phyloP scores from a whole-genome alignment of 495 filamentous ascomycete species.

The Neurospora terricola region DNA sequence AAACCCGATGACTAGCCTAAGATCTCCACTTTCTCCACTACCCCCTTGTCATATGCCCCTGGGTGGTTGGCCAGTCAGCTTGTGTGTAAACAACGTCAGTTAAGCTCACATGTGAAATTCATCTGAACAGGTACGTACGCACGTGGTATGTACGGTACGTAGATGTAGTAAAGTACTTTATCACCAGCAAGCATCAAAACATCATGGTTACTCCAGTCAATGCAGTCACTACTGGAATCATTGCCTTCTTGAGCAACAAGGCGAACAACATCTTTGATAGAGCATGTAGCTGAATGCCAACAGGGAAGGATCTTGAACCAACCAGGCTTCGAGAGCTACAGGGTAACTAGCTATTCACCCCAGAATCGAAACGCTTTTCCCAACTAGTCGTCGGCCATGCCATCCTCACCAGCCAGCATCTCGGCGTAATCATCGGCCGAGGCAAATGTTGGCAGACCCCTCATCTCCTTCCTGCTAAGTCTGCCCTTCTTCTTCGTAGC shows the following conservation, averaged over 20 bases:
- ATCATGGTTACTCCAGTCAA: background rate
- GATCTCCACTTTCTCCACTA: background rate
- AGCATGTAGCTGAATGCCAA: background rate
- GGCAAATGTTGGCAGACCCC: conserved; percentile 82
- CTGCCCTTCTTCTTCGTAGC: conserved; percentile 36
- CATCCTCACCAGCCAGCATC: conserved; percentile 65
- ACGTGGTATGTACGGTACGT: background rate
- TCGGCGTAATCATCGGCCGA: conserved; percentile 88
- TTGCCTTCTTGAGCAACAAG: background rate
- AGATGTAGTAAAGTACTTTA: background rate
- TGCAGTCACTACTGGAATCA: background rate
- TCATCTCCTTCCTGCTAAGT: conserved; percentile 72
- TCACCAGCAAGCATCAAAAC: background rate
- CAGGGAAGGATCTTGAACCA: background rate
- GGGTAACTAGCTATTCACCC: background rate
- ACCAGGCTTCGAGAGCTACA: background rate
- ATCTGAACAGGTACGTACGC: background rate
- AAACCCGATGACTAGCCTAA: background rate
- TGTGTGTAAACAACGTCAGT: background rate
- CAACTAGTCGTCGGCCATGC: conserved; percentile 17
- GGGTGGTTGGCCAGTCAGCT: background rate
- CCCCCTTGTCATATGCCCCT: background rate
- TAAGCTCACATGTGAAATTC: background rate
- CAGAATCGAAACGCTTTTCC: background rate
- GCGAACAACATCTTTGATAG: background rate